phyloP scores from a whole-genome alignment of 805 yeast genomes.

The Deakozyma indianensis region DNA sequence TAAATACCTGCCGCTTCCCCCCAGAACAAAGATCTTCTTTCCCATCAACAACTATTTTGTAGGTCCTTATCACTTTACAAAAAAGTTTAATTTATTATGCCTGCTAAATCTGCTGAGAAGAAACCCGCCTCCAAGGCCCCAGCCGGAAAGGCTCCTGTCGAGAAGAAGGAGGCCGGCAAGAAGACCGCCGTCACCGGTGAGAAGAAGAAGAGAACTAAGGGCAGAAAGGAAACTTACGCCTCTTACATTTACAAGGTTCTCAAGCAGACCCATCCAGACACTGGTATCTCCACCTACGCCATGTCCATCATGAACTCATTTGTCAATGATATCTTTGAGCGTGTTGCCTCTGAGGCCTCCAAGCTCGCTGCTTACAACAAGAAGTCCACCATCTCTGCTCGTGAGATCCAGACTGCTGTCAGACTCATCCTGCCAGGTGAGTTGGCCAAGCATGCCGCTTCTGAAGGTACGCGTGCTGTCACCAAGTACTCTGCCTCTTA shows the following conservation, averaged over 20 bases:
- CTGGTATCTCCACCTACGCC: conserved; percentile 98
- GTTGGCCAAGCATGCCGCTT: conserved; percentile 95
- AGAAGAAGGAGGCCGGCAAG: conserved; percentile 81
- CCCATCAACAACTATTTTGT: conserved; percentile 11
- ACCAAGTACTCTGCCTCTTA: conserved; percentile 74
- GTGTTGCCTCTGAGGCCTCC: conserved; percentile 96
- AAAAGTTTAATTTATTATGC: conserved; percentile 22
- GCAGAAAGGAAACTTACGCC: conserved; percentile 96
- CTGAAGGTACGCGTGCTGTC: conserved; percentile 98
- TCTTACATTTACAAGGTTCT: conserved; percentile 97
- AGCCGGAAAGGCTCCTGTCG: conserved; percentile 89
- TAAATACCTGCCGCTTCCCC: conserved; percentile 3
- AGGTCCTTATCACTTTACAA: too few species aligned
- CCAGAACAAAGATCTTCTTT: conserved; percentile 11
- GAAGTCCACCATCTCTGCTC: conserved; percentile 93
- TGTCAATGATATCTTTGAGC: conserved; percentile 95
- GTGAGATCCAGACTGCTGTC: conserved; percentile 98
- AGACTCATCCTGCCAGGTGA: conserved; percentile 98
- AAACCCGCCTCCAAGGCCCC: conserved; percentile 41
- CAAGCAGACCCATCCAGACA: conserved; percentile 98
- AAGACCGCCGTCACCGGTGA: conserved; percentile 68
- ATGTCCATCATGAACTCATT: conserved; percentile 98
- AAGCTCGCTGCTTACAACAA: conserved; percentile 98
- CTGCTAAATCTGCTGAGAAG: conserved; percentile 42
- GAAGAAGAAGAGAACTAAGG: conserved; percentile 83